Conservation (phyloP, 148 eudicot genomes). For the Fagopyrum homotropicum region DNA sequence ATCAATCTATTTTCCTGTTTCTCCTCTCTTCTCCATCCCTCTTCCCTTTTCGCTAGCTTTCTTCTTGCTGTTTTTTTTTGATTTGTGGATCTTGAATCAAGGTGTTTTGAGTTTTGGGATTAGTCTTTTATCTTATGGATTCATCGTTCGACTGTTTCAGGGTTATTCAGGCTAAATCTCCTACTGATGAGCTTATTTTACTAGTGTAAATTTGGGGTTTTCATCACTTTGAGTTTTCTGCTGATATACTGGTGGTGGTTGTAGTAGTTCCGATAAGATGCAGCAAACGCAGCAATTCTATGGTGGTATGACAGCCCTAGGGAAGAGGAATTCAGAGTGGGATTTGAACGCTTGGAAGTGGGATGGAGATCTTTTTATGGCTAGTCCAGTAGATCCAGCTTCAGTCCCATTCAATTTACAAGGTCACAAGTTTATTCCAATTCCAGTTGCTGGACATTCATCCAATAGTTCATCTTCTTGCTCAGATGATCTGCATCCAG, state of each 20-base stretch:
- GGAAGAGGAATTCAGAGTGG: slow-evolving; percentile 63
- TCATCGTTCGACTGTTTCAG: neutral
- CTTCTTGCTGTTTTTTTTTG: neutral
- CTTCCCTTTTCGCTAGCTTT: neutral
- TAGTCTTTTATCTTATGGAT: neutral
- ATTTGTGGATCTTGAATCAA: neutral
- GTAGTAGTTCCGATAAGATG: neutral
- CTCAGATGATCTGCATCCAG: slow-evolving; percentile 38
- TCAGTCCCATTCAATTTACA: slow-evolving; percentile 24
- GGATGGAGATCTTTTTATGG: slow-evolving; percentile 75
- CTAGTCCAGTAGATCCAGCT: slow-evolving; percentile 34
- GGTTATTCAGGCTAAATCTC: neutral
- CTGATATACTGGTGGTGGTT: neutral
- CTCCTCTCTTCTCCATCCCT: neutral
- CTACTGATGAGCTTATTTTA: neutral
- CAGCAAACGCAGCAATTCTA: slow-evolving; percentile 6
- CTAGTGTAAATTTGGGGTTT: neutral
- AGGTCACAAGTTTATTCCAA: slow-evolving; percentile 26
- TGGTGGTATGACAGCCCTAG: slow-evolving; percentile 24
- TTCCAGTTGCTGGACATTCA: slow-evolving; percentile 17
- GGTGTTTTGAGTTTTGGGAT: neutral
- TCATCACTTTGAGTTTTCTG: neutral
- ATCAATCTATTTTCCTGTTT: neutral
- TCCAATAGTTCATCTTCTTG: slow-evolving; percentile 47
- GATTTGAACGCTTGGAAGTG: slow-evolving; percentile 87